Percentiles rank a stretch among this genome's conserved stretches.
These are phyloP conservation scores for Hyaloscypha hepaticicola DNA, from an alignment of 495 filamentous ascomycete species.

Conservation along the genomic window DNA sequence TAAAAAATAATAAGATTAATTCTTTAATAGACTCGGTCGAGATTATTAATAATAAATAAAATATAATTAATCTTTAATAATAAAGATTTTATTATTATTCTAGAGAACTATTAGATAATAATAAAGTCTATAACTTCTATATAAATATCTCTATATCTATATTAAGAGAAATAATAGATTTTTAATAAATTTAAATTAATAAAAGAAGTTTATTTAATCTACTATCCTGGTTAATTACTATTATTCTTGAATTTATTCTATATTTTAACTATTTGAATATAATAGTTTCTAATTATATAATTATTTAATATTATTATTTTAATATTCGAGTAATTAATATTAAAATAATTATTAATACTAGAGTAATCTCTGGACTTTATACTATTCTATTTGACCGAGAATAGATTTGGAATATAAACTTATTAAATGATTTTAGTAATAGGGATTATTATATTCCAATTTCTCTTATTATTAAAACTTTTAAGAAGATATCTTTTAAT, in stretches of 20 bases:
- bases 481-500: slow-evolving; percentile 9
- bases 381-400: slow-evolving; percentile 10
- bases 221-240: slow-evolving; percentile 10
- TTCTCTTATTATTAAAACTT: slow-evolving; percentile 8
- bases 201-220: slow-evolving; percentile 20
- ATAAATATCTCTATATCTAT: slow-evolving; percentile 12
- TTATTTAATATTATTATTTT: slow-evolving; percentile 13
- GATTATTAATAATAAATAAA: too few relatives aligned
- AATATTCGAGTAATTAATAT: slow-evolving; percentile 4
- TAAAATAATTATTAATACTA: slow-evolving; percentile 14
- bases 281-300: background rate
- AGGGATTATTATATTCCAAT: slow-evolving; percentile 18
- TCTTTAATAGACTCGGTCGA: too few relatives aligned
- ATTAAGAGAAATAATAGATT: slow-evolving; percentile 5
- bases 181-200: slow-evolving; percentile 18
- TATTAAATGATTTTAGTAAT: slow-evolving; percentile 15
- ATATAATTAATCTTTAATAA: too few relatives aligned
- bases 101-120: too few relatives aligned
- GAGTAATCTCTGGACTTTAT: slow-evolving; percentile 14
- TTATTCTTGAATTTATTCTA: slow-evolving; percentile 8
- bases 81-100: too few relatives aligned
- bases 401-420: slow-evolving; percentile 7
- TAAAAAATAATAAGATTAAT: too few relatives aligned
- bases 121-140: slow-evolving; percentile 14
- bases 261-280: slow-evolving; percentile 9